phyloP scores from a whole-genome alignment of 2,329 filamentous ascomycete genomes.

The Colletotrichum sp. region DNA sequence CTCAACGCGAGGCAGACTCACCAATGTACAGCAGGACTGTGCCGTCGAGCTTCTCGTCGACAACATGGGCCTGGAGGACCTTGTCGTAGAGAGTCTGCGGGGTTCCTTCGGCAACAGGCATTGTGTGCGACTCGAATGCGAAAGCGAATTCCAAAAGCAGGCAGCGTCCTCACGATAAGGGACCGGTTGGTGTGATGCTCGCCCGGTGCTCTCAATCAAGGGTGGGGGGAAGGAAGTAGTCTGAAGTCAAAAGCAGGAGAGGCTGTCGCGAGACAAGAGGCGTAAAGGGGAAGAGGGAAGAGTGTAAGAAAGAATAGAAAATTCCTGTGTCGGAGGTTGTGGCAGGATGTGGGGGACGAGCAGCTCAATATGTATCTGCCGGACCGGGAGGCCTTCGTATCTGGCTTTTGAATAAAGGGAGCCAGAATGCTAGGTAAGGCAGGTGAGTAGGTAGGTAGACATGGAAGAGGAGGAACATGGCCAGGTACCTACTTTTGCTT shows the following conservation, averaged over 20 bases:
- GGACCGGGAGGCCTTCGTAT: conserved; percentile 21
- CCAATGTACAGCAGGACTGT: conserved; percentile 93
- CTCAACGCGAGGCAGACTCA: conserved; percentile 44
- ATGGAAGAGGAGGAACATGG: not conserved
- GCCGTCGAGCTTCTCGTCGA: conserved; percentile 94
- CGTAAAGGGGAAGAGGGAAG: not conserved
- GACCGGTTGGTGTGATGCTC: not conserved
- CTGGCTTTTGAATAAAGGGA: not conserved
- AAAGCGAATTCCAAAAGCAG: not conserved
- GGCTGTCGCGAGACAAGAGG: not conserved
- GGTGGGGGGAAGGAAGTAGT: not conserved
- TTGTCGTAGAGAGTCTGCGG: conserved; percentile 96
- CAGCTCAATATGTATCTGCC: conserved; percentile 21
- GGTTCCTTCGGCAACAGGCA: conserved; percentile 75
- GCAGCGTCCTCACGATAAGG: not conserved
- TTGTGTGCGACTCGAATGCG: conserved; percentile 47
- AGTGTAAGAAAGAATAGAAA: conserved; percentile 6
- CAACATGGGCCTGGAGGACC: conserved; percentile 92
- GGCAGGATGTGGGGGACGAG: conserved; percentile 19
- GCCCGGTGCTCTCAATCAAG: not conserved
- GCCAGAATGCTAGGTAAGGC: not conserved
- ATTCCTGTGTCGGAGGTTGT: conserved; percentile 5
- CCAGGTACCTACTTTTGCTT: not conserved
- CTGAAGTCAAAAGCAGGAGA: not conserved
- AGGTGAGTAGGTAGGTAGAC: not conserved